Evolutionary conservation across 306 rosid genomes (phyloP), one percentile per base, ranked within the genome.

Genomic region (Luffa aegyptiaca): DNA sequence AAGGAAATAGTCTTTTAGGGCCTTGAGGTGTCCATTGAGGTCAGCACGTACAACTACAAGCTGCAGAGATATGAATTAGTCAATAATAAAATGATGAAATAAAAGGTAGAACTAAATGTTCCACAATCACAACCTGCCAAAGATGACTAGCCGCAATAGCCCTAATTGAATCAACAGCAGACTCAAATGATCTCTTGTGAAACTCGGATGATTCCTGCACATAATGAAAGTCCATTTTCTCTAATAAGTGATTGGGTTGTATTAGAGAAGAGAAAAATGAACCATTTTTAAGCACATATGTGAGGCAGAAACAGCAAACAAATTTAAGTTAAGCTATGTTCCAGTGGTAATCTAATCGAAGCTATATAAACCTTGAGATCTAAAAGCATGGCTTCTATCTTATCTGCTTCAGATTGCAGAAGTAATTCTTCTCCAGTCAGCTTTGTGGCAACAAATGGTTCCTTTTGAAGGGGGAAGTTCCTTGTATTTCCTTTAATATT

Each of bases 31-130:
- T 73, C 97, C 99, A 87, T 85, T 93, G 87, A 96, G 90, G 88
- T 96, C 94, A 83, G 98, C 96, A 5, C 96, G 98, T 36, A 91
- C 98, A 75, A 96, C 98, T 62, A 96, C 96, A 89, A 96, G 98
- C 99, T 96, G 97, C 81, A 86, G 17, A 85, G 70, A 87, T 74
- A 71, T 49, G 53, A 5, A 65, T 76, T 13, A 65, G 59, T 37
- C 3, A 51, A 51, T 65, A 16, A 37, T 64, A 62, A 8, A 79
- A 8, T 11, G 51, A 55, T 70, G 37, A 52, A n/a, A 57, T 17
- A 77, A 59, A 45, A 37, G 18, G 59, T 51, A 49, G 31, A 16
- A 46, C 4, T 33, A 82, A 81, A 71, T 75, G 31, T 76, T 75
- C 78, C 66, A 82, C 79, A 48, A 42, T 83, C 81, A 76, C 70